Conservation (phyloP, 805 yeast genomes). For the Starmerella bombicola region DNA sequence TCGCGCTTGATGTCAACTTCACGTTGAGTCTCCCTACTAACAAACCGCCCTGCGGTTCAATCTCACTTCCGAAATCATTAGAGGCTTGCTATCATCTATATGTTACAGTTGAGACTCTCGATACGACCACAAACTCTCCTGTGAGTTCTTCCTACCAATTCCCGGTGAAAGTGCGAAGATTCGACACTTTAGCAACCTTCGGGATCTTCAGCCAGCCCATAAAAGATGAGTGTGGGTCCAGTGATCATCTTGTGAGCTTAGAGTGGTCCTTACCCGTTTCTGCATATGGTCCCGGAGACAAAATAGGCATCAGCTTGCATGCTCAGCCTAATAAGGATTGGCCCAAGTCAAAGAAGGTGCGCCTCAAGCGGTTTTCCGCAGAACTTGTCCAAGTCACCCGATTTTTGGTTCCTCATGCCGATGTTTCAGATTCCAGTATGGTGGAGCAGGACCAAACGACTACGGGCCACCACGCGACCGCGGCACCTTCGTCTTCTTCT, state of each 20-base stretch:
- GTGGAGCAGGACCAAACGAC: not conserved
- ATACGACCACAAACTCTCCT: constrained; percentile 4
- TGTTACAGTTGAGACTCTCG: constrained; percentile 23
- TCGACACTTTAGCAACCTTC: constrained; percentile 32
- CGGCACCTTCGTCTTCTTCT: not conserved
- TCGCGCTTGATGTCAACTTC: constrained; percentile 32
- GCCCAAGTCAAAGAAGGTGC: constrained; percentile 30
- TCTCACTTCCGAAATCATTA: constrained; percentile 25
- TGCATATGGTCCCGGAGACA: constrained; percentile 33
- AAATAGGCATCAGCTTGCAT: constrained; percentile 24
- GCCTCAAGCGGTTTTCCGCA: constrained; percentile 28
- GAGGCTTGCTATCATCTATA: constrained; percentile 29
- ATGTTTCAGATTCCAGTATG: not conserved
- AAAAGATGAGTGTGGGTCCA: constrained; percentile 20
- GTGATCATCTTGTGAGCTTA: constrained; percentile 30
- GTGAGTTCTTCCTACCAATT: constrained; percentile 20
- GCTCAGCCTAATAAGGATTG: constrained; percentile 31
- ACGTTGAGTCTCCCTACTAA: constrained; percentile 28
- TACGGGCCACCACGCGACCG: not conserved
- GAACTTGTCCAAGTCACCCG: constrained; percentile 30
- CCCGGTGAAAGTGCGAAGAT: constrained; percentile 30
- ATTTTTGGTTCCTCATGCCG: constrained; percentile 15
- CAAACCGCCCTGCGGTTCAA: constrained; percentile 28
- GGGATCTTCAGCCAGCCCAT: constrained; percentile 28
- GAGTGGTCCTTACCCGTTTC: constrained; percentile 28